Evolutionary conservation across 2,329 filamentous ascomycete genomes (phyloP).

Genomic region (Beauveria pseudobassiana): DNA sequence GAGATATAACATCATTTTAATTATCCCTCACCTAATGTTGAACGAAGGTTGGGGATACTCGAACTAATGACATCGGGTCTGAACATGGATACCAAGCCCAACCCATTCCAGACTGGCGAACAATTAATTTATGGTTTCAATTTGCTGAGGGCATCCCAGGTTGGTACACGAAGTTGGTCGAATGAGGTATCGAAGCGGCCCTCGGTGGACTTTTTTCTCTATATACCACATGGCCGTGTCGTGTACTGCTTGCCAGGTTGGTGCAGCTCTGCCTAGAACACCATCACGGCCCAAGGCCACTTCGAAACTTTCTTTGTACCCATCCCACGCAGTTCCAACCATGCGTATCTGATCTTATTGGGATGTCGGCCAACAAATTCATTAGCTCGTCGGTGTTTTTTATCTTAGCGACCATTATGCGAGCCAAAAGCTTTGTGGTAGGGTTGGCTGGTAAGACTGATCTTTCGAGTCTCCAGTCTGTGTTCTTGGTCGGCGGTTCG

Average conservation of each 20-base stretch:
- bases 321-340: conserved; percentile 37
- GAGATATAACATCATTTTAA: too few relatives aligned
- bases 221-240: conserved; percentile 31
- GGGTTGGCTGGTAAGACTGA: conserved; percentile 21
- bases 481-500: background rate
- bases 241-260: conserved; percentile 28
- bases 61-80: too few relatives aligned
- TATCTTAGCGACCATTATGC: conserved; percentile 25
- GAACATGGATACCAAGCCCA: too few relatives aligned
- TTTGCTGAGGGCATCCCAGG: conserved; percentile 28
- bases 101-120: too few relatives aligned
- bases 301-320: conserved; percentile 33
- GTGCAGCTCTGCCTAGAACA: conserved; percentile 23
- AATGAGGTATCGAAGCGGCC: conserved; percentile 33
- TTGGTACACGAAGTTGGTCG: conserved; percentile 24
- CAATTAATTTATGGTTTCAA: conserved; percentile 10
- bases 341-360: conserved; percentile 21
- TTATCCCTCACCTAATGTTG: too few relatives aligned
- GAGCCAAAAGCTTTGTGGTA: conserved; percentile 19
- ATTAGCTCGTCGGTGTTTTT: conserved; percentile 20
- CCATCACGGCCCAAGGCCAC: conserved; percentile 21
- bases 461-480: conserved; percentile 6
- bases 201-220: conserved; percentile 29
- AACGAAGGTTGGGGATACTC: too few relatives aligned
- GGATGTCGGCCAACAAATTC: conserved; percentile 22